A percentile compares a stretch with the other conserved stretches of the same genome.
These are phyloP conservation scores for Massospora cicadina DNA, from an alignment of 371 early-diverging fungal species.

Conservation along the genomic window DNA sequence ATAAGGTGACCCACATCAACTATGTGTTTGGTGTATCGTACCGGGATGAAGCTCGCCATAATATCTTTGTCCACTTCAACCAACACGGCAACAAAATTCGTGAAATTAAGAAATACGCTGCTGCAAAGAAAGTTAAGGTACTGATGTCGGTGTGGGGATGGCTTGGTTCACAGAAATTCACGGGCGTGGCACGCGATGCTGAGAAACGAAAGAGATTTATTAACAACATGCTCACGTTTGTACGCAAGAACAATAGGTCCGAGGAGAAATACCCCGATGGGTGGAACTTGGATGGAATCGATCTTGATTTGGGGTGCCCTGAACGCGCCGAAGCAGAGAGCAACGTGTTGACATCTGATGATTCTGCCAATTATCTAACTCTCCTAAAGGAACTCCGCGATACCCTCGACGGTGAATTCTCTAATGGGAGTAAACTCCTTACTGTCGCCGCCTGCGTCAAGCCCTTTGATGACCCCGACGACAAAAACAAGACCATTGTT, in stretches of 20 bases:
- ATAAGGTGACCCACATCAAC: slow-evolving; percentile 40
- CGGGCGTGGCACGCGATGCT: slow-evolving; percentile 26
- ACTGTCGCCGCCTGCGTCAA: slow-evolving; percentile 44
- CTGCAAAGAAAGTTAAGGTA: slow-evolving; percentile 20
- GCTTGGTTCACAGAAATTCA: slow-evolving; percentile 47
- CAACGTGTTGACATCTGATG: slow-evolving; percentile 28
- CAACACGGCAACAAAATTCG: slow-evolving; percentile 22
- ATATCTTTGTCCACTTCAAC: slow-evolving; percentile 13
- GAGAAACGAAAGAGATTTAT: slow-evolving; percentile 28
- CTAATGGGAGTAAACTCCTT: slow-evolving; percentile 24
- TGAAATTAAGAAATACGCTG: slow-evolving; percentile 21
- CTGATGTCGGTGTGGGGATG: slow-evolving; percentile 59
- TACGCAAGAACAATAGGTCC: slow-evolving; percentile 9
- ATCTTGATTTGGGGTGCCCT: slow-evolving; percentile 64
- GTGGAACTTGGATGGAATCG: slow-evolving; percentile 27
- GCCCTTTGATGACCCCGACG: slow-evolving; percentile 30
- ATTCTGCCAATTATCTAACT: slow-evolving; percentile 34
- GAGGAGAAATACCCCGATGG: slow-evolving; percentile 15
- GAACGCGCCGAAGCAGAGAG: slow-evolving; percentile 38
- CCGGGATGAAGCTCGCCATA: slow-evolving; percentile 13
- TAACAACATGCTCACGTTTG: slow-evolving; percentile 14
- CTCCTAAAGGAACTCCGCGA: slow-evolving; percentile 38
- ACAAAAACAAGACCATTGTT: slow-evolving; percentile 26
- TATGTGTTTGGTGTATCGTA: slow-evolving; percentile 27
- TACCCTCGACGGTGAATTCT: slow-evolving; percentile 35